A percentile compares a stretch with the other conserved stretches of the same genome.
Evolutionary conservation across 2,329 filamentous ascomycete species (phyloP).

Genomic region (Microdochium paspali): DNA sequence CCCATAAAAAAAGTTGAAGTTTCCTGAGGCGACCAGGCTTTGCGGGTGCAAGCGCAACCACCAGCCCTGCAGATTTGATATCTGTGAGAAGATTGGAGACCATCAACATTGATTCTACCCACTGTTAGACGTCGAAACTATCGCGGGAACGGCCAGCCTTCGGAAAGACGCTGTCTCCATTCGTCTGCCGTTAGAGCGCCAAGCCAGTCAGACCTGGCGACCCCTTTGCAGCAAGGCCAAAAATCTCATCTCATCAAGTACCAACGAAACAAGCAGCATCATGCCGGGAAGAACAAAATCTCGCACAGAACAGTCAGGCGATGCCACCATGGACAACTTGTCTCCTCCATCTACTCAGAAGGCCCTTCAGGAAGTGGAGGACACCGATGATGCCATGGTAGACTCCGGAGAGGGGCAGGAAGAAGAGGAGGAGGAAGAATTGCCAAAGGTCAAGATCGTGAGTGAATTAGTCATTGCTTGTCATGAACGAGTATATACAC

Average conservation of each 20-base stretch:
- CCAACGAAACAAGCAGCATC: background rate
- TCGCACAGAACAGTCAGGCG: conserved; percentile 9
- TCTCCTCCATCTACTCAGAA: conserved; percentile 18
- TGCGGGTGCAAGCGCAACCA: too few species aligned
- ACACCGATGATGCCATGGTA: conserved; percentile 17
- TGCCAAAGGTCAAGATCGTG: conserved; percentile 56
- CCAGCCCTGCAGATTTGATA: background rate
- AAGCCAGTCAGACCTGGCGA: too few species aligned
- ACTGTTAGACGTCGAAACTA: too few species aligned
- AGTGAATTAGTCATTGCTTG: conserved; percentile 10
- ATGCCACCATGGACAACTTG: conserved; percentile 19
- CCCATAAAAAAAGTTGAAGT: background rate
- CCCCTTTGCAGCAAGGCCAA: too few species aligned
- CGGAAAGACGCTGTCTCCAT: too few species aligned
- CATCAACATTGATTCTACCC: background rate
- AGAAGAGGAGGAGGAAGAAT: conserved; percentile 34
- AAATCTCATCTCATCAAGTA: too few species aligned
- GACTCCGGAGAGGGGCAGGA: conserved; percentile 22
- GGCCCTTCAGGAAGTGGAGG: conserved; percentile 37
- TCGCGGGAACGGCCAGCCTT: too few species aligned
- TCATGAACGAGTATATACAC: background rate
- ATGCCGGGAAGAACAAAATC: conserved; percentile 15
- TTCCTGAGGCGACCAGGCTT: background rate
- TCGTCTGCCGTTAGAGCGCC: too few species aligned
- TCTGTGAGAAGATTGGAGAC: background rate